These are phyloP conservation scores for Rhododendron mucronatum DNA, from an alignment of 148 eudicot genomes.

Conservation along the genomic window DNA sequence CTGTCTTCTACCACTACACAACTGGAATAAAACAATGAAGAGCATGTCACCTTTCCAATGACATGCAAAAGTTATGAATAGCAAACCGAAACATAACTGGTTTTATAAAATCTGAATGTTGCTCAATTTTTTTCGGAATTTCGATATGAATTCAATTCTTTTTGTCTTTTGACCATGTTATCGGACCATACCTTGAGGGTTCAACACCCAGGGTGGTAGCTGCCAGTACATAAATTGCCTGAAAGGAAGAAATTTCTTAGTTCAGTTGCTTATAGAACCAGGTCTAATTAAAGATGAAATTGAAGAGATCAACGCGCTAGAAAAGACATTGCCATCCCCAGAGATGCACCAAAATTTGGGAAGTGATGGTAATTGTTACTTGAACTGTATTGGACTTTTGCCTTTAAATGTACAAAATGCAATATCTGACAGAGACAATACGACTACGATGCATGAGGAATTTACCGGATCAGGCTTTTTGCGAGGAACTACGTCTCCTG, in stretches of 20 bases:
- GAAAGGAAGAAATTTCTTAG: slow-evolving; percentile 17
- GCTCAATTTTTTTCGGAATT: neutral
- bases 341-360: neutral
- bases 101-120: neutral
- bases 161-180: neutral
- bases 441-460: neutral
- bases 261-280: neutral
- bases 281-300: neutral
- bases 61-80: neutral
- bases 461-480: slow-evolving; percentile 98
- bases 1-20: slow-evolving; percentile 97
- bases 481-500: slow-evolving; percentile 96
- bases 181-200: slow-evolving; percentile 64
- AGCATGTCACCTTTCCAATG: neutral
- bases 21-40: slow-evolving; percentile 28
- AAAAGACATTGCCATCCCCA: neutral
- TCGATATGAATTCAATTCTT: neutral
- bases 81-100: neutral
- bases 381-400: neutral
- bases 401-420: neutral
- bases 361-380: neutral
- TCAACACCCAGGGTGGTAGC: slow-evolving; percentile 79
- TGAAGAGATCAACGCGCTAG: neutral
- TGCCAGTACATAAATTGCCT: slow-evolving; percentile 90
- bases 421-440: neutral